Percentiles rank a stretch among this genome's conserved stretches.
Evolutionary conservation across 805 yeast species (phyloP).

Genomic region (Lipomyces chichibuensis): DNA sequence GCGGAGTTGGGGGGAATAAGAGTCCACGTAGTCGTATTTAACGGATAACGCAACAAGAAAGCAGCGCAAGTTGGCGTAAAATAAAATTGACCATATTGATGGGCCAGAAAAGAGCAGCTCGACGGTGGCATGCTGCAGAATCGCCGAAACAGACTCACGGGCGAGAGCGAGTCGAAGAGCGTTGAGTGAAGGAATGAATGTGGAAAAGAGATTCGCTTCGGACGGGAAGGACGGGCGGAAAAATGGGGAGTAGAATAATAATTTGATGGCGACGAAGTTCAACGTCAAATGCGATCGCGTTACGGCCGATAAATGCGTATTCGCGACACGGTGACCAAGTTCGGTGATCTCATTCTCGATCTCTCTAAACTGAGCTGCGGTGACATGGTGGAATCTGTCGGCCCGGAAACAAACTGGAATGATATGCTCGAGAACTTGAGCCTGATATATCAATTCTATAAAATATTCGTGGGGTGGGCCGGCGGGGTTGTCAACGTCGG

Average conservation of each 20-base stretch:
- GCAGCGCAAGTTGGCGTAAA: conserved; percentile 17
- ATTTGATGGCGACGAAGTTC: conserved; percentile 14
- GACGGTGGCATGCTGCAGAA: conserved; percentile 14
- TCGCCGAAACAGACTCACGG: conserved; percentile 7
- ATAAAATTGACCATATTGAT: conserved; percentile 18
- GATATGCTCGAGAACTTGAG: conserved; percentile 17
- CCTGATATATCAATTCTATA: conserved; percentile 18
- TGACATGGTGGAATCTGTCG: conserved; percentile 11
- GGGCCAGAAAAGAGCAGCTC: conserved; percentile 18
- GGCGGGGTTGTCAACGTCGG: conserved; percentile 12
- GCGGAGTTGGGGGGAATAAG: conserved; percentile 8
- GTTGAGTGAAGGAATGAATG: conserved; percentile 17
- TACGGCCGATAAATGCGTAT: conserved; percentile 10
- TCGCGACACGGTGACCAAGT: conserved; percentile 3
- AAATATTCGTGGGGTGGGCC: conserved; percentile 18
- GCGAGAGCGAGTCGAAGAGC: conserved; percentile 16
- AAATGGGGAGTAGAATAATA: conserved; percentile 19
- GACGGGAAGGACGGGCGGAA: conserved; percentile 16
- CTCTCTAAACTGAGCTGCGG: conserved; percentile 10
- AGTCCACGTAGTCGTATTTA: conserved; percentile 14
- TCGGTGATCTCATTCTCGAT: conserved; percentile 12
- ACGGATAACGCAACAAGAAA: conserved; percentile 18
- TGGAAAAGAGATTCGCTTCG: conserved; percentile 13
- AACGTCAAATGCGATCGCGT: conserved; percentile 15
- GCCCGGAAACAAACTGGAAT: conserved; percentile 19